A percentile compares a stretch with the other conserved stretches of the same genome.
These are phyloP conservation scores for Naegleria gruberi DNA, from an alignment of 208 protist genomes.

Conservation along the genomic window DNA sequence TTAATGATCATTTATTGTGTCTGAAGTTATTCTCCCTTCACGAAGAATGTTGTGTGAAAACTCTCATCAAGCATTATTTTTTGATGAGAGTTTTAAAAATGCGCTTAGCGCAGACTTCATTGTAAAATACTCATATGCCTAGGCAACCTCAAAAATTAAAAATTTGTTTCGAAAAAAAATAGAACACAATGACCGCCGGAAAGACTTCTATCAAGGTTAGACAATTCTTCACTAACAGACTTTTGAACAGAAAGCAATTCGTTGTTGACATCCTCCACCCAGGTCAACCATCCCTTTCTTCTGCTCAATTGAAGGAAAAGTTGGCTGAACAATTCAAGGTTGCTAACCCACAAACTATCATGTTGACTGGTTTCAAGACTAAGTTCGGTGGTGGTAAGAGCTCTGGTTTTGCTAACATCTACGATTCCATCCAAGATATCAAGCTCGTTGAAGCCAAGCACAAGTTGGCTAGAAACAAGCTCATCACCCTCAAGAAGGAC, in stretches of 20 bases:
- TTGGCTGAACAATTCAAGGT: conserved; percentile 95
- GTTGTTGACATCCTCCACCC: conserved; percentile 75
- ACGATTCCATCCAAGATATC: conserved; percentile 80
- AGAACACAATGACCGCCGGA: not conserved
- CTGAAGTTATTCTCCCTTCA: no score
- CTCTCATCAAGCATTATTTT: no score
- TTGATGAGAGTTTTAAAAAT: no score
- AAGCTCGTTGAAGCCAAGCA: conserved; percentile 97
- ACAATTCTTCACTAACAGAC: conserved; percentile 98
- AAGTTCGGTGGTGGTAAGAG: conserved; percentile 97
- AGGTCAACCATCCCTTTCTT: conserved; percentile 70
- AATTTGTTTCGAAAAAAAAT: not conserved
- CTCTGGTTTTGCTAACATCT: conserved; percentile 98
- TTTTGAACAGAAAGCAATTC: conserved; percentile 98
- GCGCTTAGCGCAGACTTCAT: no score
- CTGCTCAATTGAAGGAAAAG: conserved; percentile 82
- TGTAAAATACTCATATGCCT: no score
- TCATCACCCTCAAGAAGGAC: conserved; percentile 61
- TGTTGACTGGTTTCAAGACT: conserved; percentile 95
- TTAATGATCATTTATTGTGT: no score
- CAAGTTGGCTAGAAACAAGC: conserved; percentile 84
- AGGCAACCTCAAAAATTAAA: not conserved
- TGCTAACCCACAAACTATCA: conserved; percentile 79
- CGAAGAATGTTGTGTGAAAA: no score
- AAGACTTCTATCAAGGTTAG: conserved; percentile 81